These are phyloP conservation scores for Rutstroemia sydowiana DNA, from an alignment of 2,329 filamentous ascomycete species.

Conservation along the genomic window DNA sequence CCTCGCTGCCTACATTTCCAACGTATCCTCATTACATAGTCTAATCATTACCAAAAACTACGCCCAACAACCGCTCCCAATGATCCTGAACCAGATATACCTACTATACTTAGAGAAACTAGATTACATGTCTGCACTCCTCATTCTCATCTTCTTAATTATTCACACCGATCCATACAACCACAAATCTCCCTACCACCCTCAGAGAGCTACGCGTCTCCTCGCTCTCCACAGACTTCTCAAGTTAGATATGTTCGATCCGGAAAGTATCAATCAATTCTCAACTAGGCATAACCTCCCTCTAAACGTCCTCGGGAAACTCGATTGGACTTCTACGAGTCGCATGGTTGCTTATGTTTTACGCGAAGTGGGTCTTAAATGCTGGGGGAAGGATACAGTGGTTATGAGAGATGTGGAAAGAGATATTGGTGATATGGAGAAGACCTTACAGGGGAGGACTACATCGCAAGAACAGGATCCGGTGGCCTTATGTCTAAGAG, in stretches of 20 bases:
- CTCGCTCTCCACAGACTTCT: constrained; percentile 46
- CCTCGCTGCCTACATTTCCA: neutral
- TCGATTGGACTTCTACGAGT: constrained; percentile 12
- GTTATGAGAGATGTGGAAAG: neutral
- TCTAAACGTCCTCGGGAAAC: neutral
- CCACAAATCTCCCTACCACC: constrained; percentile 43
- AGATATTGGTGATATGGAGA: constrained; percentile 2
- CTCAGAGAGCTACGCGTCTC: constrained; percentile 43
- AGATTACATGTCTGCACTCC: constrained; percentile 41
- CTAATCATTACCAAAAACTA: constrained; percentile 10
- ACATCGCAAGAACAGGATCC: too few relatives aligned
- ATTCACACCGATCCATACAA: constrained; percentile 42
- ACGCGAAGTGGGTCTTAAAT: neutral
- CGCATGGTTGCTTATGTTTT: constrained; percentile 4
- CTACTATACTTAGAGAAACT: constrained; percentile 36
- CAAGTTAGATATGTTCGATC: constrained; percentile 36
- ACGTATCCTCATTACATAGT: neutral
- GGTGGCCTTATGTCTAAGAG: too few relatives aligned
- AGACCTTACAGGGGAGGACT: neutral
- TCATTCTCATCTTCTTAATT: constrained; percentile 32
- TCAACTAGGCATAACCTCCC: neutral
- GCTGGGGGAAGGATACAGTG: constrained; percentile 1
- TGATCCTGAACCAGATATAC: constrained; percentile 37
- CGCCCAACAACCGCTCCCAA: constrained; percentile 24
- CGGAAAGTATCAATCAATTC: constrained; percentile 12